Percentiles rank a stretch among this genome's conserved stretches.
These are phyloP conservation scores for Elymus sibiricus DNA, from an alignment of 176 grass and related monocot genomes.

Conservation along the genomic window DNA sequence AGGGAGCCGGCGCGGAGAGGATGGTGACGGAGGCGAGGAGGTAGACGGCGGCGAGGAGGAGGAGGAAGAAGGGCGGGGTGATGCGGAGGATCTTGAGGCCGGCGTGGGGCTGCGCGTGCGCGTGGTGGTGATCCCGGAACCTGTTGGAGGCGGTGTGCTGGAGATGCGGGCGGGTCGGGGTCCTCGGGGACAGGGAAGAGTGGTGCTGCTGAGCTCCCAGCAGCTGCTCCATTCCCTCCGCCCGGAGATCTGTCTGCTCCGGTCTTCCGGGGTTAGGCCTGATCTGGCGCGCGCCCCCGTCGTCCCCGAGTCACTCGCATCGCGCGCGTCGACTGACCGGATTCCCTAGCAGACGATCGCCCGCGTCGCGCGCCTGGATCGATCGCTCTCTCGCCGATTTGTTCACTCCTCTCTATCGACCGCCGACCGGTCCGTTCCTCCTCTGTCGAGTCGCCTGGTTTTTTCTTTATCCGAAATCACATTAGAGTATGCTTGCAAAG, in stretches of 20 bases:
- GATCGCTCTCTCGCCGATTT: no score
- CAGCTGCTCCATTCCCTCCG: conserved; percentile 51
- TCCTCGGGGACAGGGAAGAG: conserved; percentile 28
- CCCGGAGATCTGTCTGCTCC: not conserved
- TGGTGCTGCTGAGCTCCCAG: conserved; percentile 35
- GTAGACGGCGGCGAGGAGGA: conserved; percentile 56
- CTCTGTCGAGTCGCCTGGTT: no score
- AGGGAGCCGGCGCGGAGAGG: conserved; percentile 35
- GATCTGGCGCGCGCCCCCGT: no score
- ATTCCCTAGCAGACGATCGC: no score
- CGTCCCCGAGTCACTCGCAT: no score
- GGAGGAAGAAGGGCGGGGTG: conserved; percentile 54
- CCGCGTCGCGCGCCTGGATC: no score
- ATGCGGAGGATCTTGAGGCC: conserved; percentile 16
- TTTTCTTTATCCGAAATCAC: no score
- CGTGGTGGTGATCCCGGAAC: conserved; percentile 35
- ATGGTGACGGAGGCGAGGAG: conserved; percentile 57
- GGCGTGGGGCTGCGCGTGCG: not conserved
- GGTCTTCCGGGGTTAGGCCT: not conserved
- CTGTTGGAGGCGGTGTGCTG: conserved; percentile 34
- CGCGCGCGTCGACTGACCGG: no score
- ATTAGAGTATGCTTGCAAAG: no score
- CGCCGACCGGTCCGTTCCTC: no score
- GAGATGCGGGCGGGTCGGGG: conserved; percentile 26
- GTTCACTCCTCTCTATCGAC: no score